Base-by-base conservation (phyloP, 1,284 basidiomycete genomes). In the Phlebopus sp. region DNA sequence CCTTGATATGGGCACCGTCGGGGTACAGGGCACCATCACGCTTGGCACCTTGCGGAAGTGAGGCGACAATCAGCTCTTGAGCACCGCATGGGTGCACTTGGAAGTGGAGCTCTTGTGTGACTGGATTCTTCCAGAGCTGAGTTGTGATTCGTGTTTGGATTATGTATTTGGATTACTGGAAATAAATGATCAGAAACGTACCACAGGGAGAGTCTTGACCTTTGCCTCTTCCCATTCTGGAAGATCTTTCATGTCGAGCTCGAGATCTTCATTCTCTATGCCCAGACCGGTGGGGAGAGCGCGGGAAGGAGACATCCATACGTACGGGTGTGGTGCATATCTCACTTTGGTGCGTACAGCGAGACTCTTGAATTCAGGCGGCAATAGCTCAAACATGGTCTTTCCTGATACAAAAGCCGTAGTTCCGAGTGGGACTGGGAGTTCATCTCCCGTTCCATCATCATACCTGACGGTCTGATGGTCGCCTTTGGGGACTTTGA, bases 371-470 rank as follows among this genome's bases (percentile, higher is more conserved):
- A 86, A 70, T 54, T 82, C 79, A 0, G 74, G 63, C 0, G 90
- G 79, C 15, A 96, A 73, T 31, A 92, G 78, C 39, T 92, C 83
- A 59, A 96, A 95, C 84, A 93, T 95, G 34, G 80, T 86, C 69
- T 77, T 80, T 4, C 92, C 92, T 2, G 83, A 81, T 41, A 85
- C 78, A 68, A 89, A 95, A 9, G 85, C 90, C 0, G 93, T 97
- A 1, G 90, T 91, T 1, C 91, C 92, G 5, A 93, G 76, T 2
- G 93, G 90, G 0, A 96, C 90, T 7, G 76, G 62, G 2, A 95
- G 70, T 67, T 86, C 85, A 53, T 96, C 92, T 0, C 85, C 87
- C 0, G 90, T 88, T 2, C 90, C 91, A 66, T 96, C 93, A 60
- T 96, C 93, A 65, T 97, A 96, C 41, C 88, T 71, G 48, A 84